A percentile compares a stretch with the other conserved stretches of the same genome.
phyloP scores from a whole-genome alignment of 2,329 filamentous ascomycete species.

The Trichoderma asperellum region DNA sequence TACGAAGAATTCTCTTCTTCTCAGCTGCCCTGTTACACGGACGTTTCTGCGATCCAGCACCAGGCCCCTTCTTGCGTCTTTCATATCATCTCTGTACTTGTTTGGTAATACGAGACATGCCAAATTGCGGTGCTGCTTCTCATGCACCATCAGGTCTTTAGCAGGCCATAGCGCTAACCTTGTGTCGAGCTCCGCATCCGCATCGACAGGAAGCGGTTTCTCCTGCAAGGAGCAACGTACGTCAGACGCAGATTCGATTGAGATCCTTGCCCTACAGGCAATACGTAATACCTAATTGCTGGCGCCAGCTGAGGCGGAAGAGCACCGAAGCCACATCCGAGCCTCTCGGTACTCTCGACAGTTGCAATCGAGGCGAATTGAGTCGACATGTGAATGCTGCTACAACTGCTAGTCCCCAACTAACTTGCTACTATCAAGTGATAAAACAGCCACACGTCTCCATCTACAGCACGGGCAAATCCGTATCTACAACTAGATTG shows the following conservation, averaged over 20 bases:
- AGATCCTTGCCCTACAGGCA: background rate
- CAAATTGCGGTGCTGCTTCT: background rate
- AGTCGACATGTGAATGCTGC: conserved; percentile 4
- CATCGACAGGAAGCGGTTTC: background rate
- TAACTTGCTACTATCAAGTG: conserved; percentile 5
- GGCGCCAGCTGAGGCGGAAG: conserved; percentile 1
- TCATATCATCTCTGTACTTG: background rate
- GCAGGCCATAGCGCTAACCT: conserved; percentile 2
- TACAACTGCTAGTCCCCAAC: background rate
- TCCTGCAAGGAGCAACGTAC: conserved; percentile 17
- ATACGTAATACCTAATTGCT: background rate
- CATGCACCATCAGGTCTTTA: background rate
- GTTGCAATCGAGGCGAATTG: background rate
- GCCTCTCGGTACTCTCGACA: background rate
- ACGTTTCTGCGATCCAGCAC: background rate
- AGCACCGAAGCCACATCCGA: conserved; percentile 16
- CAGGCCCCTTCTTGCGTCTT: background rate
- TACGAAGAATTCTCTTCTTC: background rate
- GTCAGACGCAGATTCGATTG: conserved; percentile 2
- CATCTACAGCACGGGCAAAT: background rate
- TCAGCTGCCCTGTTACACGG: conserved; percentile 5
- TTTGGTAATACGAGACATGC: conserved; percentile 11
- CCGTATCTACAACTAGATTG: background rate
- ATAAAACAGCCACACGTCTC: conserved; percentile 5
- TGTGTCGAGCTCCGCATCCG: background rate